Base-by-base conservation (phyloP, 768 basidiomycete species). In the Suillus subalutaceus region DNA sequence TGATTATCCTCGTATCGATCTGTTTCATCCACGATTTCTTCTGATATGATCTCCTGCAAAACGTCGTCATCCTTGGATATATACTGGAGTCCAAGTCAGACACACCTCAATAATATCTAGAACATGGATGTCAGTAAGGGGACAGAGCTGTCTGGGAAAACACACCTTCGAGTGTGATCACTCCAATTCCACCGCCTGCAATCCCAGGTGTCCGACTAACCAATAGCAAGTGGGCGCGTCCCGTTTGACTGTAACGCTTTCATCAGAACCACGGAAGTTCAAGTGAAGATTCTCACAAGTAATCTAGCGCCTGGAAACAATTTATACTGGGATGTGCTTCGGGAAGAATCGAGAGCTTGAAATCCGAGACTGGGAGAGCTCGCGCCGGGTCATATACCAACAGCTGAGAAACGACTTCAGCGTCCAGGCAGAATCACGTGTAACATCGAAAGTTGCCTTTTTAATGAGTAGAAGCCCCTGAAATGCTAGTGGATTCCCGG, bases 1-100 rank as follows among this genome's bases (percentile, higher is more conserved):
- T 88, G 88, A 72, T 97, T 97, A 70, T 94, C 93, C 69, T 93
- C 89, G 70, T 91, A 96, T 35, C 89, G 84, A 78, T 97, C 96
- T 3, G 95, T 97, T 78, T 97, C 96, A 72, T 97, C 96, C 38
- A 97, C 91, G 63, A 97, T 97, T 75, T 97, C 96, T 78, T 97
- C 95, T 0, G 92, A 90, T 23, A 98, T 93, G 68, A 99, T 97
- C 84, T 97, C 96, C 85, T 93, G 78, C 68, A 74, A 75, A 4
- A 63, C 48, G 64, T 20, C 66, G 43, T 63, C 6, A 64, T 12
- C 13, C 37, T 58, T 35, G 64, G 44, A 41, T 18, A 50, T 13
- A 40, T 38, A 57, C 6, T 26, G 44, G 62, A 46, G 26, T 35
- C 44, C 13, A 15, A 61, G 56, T 67, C 52, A 20, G 55, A 68